Percentiles rank a stretch among this genome's conserved stretches.
Conservation (phyloP, 768 basidiomycete species). For the Suillus lakei region DNA sequence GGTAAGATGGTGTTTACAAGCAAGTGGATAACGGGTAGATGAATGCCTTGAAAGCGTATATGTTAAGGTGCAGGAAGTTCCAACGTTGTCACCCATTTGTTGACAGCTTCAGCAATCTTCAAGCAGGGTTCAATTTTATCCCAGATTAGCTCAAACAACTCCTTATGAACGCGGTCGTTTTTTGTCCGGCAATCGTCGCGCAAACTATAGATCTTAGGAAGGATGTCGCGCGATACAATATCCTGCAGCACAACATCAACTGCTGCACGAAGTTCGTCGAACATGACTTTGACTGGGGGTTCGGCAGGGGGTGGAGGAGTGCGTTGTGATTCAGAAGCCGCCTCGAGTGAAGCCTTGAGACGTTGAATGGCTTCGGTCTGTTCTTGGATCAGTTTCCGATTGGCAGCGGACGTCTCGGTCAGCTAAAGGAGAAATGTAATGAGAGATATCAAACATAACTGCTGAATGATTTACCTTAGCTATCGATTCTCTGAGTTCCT, state of each 20-base stretch:
- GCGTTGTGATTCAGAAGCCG: not conserved
- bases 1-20: not conserved
- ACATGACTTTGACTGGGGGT: not conserved
- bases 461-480: not conserved
- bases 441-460: not conserved
- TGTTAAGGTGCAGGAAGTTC: not conserved
- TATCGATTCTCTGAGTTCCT: not conserved
- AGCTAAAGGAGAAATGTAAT: not conserved
- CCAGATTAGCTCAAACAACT: constrained; percentile 5
- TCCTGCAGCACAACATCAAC: not conserved
- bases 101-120: not conserved
- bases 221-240: not conserved
- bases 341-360: not conserved
- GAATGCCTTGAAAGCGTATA: not conserved
- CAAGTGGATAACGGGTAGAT: not conserved
- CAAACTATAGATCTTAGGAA: not conserved
- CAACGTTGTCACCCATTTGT: not conserved
- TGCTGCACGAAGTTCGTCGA: constrained; percentile 1
- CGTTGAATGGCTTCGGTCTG: not conserved
- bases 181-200: not conserved
- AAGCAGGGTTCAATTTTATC: not conserved
- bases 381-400: not conserved
- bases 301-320: constrained; percentile 2
- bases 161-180: not conserved
- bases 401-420: not conserved